Percentiles rank a stretch among this genome's conserved stretches.
Evolutionary conservation across 371 early-diverging fungal species (phyloP).

Genomic region (Mortierella sp.): DNA sequence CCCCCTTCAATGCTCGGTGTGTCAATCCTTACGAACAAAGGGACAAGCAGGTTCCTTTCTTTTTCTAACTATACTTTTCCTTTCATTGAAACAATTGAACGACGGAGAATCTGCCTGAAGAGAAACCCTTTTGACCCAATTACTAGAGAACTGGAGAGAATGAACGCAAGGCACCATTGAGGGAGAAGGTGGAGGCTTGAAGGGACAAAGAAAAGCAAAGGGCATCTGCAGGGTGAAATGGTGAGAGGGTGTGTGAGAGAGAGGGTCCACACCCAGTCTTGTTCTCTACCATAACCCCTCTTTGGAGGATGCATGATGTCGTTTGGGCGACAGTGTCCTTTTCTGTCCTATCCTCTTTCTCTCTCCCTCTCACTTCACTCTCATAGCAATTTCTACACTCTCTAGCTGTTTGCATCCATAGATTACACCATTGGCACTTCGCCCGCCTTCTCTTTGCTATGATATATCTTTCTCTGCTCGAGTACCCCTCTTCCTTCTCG

Average conservation of each 20-base stretch:
- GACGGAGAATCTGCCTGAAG: not conserved
- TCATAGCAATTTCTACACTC: not conserved
- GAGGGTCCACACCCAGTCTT: not conserved
- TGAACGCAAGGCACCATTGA: not conserved
- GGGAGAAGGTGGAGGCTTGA: not conserved
- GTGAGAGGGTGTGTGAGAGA: not conserved
- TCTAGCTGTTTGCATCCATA: not conserved
- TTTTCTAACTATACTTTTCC: not conserved
- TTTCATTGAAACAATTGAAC: not conserved
- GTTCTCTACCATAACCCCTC: not conserved
- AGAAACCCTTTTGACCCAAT: not conserved
- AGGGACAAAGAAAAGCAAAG: not conserved
- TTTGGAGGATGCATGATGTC: conserved; percentile 1
- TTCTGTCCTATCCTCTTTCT: not conserved
- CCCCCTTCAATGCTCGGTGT: not conserved
- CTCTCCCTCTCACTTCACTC: not conserved
- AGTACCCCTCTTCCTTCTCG: not conserved
- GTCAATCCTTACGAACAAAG: not conserved
- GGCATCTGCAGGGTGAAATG: not conserved
- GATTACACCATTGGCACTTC: not conserved
- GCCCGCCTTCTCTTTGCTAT: not conserved
- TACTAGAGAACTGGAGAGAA: not conserved
- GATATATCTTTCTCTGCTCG: not conserved
- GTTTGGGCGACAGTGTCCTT: not conserved
- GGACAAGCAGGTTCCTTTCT: not conserved